phyloP scores from a whole-genome alignment of 768 basidiomycete genomes.

The Hortiboletus campestris region DNA sequence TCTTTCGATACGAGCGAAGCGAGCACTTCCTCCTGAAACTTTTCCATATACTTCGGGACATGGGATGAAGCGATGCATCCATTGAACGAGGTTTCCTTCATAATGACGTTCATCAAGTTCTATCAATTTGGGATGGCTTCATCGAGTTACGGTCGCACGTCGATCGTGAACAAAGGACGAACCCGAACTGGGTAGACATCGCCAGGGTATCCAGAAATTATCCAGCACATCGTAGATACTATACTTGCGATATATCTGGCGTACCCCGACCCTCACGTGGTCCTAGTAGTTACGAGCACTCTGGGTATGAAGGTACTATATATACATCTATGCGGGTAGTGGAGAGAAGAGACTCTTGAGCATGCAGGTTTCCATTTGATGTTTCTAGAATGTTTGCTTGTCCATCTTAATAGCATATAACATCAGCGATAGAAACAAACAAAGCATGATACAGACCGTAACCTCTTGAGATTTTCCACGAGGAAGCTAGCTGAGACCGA shows the following conservation, averaged over 20 bases:
- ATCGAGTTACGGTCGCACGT: neutral
- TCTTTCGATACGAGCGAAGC: slow-evolving; percentile 43
- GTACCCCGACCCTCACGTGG: too few species aligned
- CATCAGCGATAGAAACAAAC: neutral
- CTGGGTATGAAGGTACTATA: too few species aligned
- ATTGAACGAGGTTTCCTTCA: too few species aligned
- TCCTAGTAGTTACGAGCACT: too few species aligned
- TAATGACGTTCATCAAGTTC: neutral
- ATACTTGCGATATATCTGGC: too few species aligned
- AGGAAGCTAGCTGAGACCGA: slow-evolving; percentile 10
- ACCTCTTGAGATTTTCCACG: too few species aligned
- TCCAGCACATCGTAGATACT: too few species aligned
- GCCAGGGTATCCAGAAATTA: too few species aligned
- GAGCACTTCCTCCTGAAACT: slow-evolving; percentile 43
- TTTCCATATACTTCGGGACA: slow-evolving; percentile 35
- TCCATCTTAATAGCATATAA: neutral
- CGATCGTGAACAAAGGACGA: neutral
- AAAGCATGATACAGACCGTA: neutral
- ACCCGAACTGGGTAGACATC: neutral
- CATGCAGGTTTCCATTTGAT: too few species aligned
- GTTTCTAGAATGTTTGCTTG: too few species aligned
- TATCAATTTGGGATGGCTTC: neutral
- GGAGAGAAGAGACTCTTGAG: too few species aligned
- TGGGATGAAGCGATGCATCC: neutral
- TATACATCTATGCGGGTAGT: too few species aligned